Conservation (phyloP, 139 green algal species). For the Coelastrella sp. region DNA sequence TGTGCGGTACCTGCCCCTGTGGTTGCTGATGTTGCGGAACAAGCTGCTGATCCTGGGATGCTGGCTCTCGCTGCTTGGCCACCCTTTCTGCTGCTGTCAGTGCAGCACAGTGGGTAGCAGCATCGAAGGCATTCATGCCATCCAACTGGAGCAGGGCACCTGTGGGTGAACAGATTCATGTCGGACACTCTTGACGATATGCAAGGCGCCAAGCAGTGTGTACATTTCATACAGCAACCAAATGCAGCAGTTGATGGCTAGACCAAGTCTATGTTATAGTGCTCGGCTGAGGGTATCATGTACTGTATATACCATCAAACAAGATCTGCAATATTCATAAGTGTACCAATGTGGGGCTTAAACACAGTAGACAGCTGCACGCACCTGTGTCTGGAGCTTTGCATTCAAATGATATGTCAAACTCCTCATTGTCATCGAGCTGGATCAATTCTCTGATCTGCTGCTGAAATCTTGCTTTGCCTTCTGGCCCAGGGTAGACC, state of each 20-base stretch:
- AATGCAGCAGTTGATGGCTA: too few relatives aligned
- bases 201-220: not conserved
- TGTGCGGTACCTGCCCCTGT: not conserved
- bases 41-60: not conserved
- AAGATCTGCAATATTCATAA: not conserved
- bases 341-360: not conserved
- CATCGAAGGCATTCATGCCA: constrained; percentile 49
- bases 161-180: not conserved
- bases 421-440: constrained; percentile 41
- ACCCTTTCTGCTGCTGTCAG: constrained; percentile 45
- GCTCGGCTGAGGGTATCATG: too few relatives aligned
- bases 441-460: constrained; percentile 45
- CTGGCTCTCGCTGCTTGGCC: constrained; percentile 16
- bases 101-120: constrained; percentile 49
- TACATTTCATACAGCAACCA: not conserved
- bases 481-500: constrained; percentile 37
- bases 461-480: constrained; percentile 30
- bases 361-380: not conserved
- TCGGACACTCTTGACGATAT: too few relatives aligned
- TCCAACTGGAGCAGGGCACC: constrained; percentile 46
- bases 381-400: constrained; percentile 27
- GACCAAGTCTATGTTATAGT: too few relatives aligned
- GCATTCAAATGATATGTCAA: constrained; percentile 53
- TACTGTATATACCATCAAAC: not conserved
- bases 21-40: not conserved